Evolutionary conservation across 2,329 filamentous ascomycete genomes (phyloP).

Genomic region (Aspergillus sp.): DNA sequence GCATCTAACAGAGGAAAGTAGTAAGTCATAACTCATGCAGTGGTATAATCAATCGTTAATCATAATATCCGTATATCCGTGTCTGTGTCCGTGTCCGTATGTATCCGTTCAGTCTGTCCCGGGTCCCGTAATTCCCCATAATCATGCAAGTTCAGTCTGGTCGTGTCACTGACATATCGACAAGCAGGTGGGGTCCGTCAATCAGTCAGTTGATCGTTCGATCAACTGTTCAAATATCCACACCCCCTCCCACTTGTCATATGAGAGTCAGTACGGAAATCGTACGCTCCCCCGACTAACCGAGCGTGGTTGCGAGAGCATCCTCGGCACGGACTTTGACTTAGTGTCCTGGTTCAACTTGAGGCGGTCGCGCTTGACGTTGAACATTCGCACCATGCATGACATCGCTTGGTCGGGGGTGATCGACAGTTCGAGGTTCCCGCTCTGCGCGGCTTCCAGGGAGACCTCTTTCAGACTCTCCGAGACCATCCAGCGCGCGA

Average conservation of each 20-base stretch:
- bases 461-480: constrained; percentile 7
- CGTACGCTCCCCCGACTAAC: constrained; percentile 7
- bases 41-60: neutral
- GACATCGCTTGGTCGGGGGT: constrained; percentile 14
- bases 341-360: constrained; percentile 15
- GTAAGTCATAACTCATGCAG: neutral
- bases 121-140: too few species aligned
- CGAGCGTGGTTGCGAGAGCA: constrained; percentile 11
- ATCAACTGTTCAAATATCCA: too few species aligned
- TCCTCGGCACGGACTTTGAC: constrained; percentile 10
- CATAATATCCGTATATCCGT: too few species aligned
- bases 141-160: neutral
- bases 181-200: too few species aligned
- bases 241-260: too few species aligned
- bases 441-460: constrained; percentile 7
- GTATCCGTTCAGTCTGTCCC: too few species aligned
- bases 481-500: constrained; percentile 15
- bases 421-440: constrained; percentile 4
- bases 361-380: constrained; percentile 14
- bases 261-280: constrained; percentile 7
- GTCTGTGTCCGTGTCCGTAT: too few species aligned
- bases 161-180: neutral
- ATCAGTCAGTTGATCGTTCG: neutral
- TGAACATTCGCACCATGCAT: constrained; percentile 13
- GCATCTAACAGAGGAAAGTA: neutral